Percentiles rank a stretch among this genome's conserved stretches.
phyloP scores from a whole-genome alignment of 164 flowering plant species.

The Stephania cephalantha region DNA sequence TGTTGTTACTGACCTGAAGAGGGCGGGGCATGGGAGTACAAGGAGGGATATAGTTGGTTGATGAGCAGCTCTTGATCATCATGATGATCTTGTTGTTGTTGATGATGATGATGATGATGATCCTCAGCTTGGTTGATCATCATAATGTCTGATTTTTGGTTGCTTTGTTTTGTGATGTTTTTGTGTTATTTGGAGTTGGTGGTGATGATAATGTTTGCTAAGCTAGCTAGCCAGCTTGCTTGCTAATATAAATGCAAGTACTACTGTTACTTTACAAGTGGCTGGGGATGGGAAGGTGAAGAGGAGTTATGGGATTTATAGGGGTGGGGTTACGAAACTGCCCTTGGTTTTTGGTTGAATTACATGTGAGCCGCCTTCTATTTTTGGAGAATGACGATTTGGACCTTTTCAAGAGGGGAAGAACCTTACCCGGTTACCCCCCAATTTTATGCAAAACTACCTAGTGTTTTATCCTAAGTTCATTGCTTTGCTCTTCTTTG shows the following conservation, averaged over 20 bases:
- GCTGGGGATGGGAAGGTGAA: background rate
- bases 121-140: background rate
- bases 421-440: no score
- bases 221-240: background rate
- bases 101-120: slow-evolving; percentile 20
- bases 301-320: background rate
- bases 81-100: background rate
- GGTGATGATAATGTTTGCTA: no score
- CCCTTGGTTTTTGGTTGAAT: slow-evolving; percentile 9
- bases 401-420: background rate
- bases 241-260: background rate
- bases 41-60: slow-evolving; percentile 34
- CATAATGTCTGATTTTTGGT: background rate
- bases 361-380: slow-evolving; percentile 8
- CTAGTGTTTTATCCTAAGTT: no score
- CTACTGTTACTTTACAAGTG: background rate
- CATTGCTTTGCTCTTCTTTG: no score
- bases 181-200: slow-evolving; percentile 1
- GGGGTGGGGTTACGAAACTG: background rate
- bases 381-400: background rate
- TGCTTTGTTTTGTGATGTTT: background rate
- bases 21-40: slow-evolving; percentile 21
- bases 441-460: no score
- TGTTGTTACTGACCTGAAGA: slow-evolving; percentile 24
- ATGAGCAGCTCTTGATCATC: slow-evolving; percentile 30